phyloP scores from a whole-genome alignment of 2,329 filamentous ascomycete genomes.

The Diaporthe batatas region DNA sequence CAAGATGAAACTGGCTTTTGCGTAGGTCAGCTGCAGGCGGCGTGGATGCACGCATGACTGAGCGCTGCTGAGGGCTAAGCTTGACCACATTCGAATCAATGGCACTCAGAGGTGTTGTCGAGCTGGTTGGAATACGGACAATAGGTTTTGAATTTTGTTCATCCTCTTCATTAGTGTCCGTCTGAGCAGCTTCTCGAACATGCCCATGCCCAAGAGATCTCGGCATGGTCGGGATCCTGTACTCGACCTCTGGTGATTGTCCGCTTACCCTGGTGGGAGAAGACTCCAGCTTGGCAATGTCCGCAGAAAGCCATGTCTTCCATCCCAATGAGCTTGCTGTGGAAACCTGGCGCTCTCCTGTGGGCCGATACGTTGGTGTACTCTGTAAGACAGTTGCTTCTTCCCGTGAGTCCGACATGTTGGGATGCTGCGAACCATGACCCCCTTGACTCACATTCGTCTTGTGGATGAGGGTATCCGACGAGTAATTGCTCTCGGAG shows the following conservation, averaged over 20 bases:
- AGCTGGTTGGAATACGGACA: constrained; percentile 43
- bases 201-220: constrained; percentile 48
- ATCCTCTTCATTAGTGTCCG: constrained; percentile 49
- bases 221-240: constrained; percentile 45
- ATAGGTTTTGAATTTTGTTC: constrained; percentile 39
- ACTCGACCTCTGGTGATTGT: constrained; percentile 47
- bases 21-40: constrained; percentile 34
- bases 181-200: constrained; percentile 55
- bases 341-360: constrained; percentile 54
- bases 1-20: constrained; percentile 36
- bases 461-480: constrained; percentile 46
- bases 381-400: constrained; percentile 48
- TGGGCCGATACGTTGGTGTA: constrained; percentile 48
- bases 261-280: constrained; percentile 45
- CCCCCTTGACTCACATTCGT: constrained; percentile 32
- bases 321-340: constrained; percentile 62
- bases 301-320: constrained; percentile 56
- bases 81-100: constrained; percentile 47
- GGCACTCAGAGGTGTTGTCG: constrained; percentile 43
- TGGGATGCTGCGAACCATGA: neutral
- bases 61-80: constrained; percentile 43
- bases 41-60: constrained; percentile 43
- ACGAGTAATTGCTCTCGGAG: constrained; percentile 65
- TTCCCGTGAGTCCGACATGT: constrained; percentile 34
- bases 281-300: constrained; percentile 53